These are phyloP conservation scores for Croton setiger DNA, from an alignment of 441 rosid species.

Conservation along the genomic window DNA sequence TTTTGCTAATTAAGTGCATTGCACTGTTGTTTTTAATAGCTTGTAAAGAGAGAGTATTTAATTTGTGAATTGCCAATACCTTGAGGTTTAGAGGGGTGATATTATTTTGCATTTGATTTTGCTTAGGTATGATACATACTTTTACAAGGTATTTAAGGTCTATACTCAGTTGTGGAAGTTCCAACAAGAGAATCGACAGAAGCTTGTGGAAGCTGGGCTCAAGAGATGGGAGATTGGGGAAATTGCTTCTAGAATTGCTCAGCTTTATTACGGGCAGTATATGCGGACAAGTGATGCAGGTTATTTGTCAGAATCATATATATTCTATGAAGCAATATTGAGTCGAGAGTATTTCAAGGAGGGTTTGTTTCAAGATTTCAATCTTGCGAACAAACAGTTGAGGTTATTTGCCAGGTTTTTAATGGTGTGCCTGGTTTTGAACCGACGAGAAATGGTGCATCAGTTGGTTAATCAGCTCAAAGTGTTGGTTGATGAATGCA, in stretches of 20 bases:
- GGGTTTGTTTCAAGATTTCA: slow-evolving; percentile 70
- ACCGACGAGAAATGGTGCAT: slow-evolving; percentile 79
- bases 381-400: slow-evolving; percentile 87
- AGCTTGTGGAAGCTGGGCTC: slow-evolving; percentile 88
- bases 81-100: neutral
- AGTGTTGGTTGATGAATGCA: slow-evolving; percentile 86
- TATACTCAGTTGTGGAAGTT: slow-evolving; percentile 95
- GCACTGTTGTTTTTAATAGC: neutral
- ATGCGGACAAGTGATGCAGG: slow-evolving; percentile 86
- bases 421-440: slow-evolving; percentile 83
- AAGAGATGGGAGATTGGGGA: slow-evolving; percentile 99
- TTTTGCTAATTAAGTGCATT: neutral
- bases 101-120: slow-evolving; percentile 5
- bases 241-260: slow-evolving; percentile 91
- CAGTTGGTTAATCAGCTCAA: slow-evolving; percentile 81
- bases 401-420: slow-evolving; percentile 88
- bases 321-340: slow-evolving; percentile 85
- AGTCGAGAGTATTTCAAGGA: slow-evolving; percentile 89
- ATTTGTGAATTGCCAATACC: neutral
- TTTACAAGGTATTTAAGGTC: slow-evolving; percentile 93
- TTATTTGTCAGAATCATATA: slow-evolving; percentile 76
- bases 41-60: neutral
- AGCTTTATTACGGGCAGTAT: slow-evolving; percentile 94
- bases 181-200: slow-evolving; percentile 93
- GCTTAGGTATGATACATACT: slow-evolving; percentile 80